Base-by-base conservation (phyloP, 164 flowering plant genomes). In the Piper longum region DNA sequence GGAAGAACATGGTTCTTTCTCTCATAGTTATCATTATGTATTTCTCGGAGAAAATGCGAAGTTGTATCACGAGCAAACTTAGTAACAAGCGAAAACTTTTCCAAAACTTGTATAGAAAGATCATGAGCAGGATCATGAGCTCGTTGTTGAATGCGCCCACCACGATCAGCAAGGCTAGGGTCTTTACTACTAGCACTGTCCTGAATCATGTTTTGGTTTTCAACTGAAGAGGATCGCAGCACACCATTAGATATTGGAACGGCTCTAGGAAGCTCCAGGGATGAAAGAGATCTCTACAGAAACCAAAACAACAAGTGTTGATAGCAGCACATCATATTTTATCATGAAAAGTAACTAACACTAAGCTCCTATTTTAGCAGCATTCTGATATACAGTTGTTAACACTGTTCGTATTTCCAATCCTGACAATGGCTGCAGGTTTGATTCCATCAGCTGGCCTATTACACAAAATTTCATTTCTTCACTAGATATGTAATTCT, bases 61-160 rank as follows among this genome's bases (percentile, higher is more conserved):
- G 95, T 93, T 70, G 99, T 95, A 64, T 91, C 98, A 51, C 99
- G 86, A 42, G 99, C 99, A 82, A 91, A 91, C 78, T 79, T 86
- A 62, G 99, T 95, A 43, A 95, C 98, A 62, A 87, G 98, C 42
- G 99, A 95, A 66, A 95, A 95, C 70, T 91, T 95, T 73, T 95
- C 98, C 75, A 95, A 59, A 2, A 95, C 95, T 60, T 91, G 96
- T 74, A 95, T 83, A 60, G 97, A 86, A 56, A 91, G 71, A 78
- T 95, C 97, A 64, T 88, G 91, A 67, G 92, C 84, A 75, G 99
- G 97, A 84, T 90, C 99, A 43, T 83, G 76, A 73, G 40, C 60
- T 78, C 79, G 91, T 36, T 76, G 89, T 68, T 77, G 83, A 55
- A 64, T 82, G 69, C 80, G 82, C 66, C 80, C 82, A 71, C 66